These are phyloP conservation scores for Helianthus tuberosus DNA, from an alignment of 129 eudicot genomes.

Conservation along the genomic window DNA sequence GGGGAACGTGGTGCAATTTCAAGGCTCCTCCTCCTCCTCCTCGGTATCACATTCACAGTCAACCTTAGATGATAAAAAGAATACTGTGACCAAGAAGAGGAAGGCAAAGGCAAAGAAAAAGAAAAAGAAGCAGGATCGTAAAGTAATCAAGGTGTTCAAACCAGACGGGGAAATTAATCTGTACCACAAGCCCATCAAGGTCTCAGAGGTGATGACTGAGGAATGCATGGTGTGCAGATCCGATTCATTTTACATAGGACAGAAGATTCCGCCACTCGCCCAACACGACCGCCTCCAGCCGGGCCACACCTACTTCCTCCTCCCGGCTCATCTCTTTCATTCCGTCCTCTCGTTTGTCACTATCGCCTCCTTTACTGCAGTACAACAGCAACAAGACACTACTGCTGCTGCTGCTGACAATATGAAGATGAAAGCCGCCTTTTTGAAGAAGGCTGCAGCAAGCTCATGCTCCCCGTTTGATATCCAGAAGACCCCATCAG, in stretches of 20 bases:
- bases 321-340: constrained; percentile 48
- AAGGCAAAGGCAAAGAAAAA: constrained; percentile 12
- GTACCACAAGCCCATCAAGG: constrained; percentile 45
- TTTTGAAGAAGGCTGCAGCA: constrained; percentile 36
- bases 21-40: constrained; percentile 7
- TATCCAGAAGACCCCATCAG: constrained; percentile 53
- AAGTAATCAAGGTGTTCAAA: constrained; percentile 51
- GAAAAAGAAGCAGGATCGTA: constrained; percentile 18
- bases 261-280: constrained; percentile 49
- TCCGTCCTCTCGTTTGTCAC: constrained; percentile 51
- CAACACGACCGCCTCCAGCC: constrained; percentile 50
- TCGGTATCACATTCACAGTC: not conserved
- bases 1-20: constrained; percentile 31
- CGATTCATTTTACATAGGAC: constrained; percentile 71
- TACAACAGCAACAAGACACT: not conserved
- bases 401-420: not conserved
- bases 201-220: constrained; percentile 41
- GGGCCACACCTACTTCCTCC: constrained; percentile 58
- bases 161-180: constrained; percentile 45
- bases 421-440: constrained; percentile 35
- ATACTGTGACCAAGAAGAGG: not conserved
- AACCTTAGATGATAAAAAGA: not conserved
- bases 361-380: constrained; percentile 35
- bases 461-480: constrained; percentile 46
- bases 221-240: constrained; percentile 54